Conservation (phyloP, 176 grass and related monocot species). For the Dendrocalamus sinicus region DNA sequence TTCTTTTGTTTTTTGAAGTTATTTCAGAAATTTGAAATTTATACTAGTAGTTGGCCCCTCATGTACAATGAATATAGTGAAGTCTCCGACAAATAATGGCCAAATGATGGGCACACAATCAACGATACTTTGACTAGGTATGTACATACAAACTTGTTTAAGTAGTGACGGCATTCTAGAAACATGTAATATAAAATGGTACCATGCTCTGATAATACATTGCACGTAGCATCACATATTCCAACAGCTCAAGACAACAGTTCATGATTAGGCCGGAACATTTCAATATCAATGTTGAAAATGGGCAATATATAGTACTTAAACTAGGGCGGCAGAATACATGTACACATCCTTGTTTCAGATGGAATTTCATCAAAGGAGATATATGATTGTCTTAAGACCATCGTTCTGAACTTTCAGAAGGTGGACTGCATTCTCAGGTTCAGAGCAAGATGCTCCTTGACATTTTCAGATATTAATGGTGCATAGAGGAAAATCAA, state of each 20-base stretch:
- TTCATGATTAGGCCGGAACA: neutral
- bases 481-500: neutral
- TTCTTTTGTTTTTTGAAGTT: neutral
- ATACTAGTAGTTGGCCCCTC: neutral
- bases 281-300: conserved; percentile 8
- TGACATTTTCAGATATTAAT: neutral
- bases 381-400: neutral
- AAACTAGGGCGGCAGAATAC: neutral
- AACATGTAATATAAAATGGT: neutral
- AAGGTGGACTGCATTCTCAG: neutral
- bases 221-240: conserved; percentile 16
- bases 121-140: neutral
- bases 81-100: neutral
- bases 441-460: neutral
- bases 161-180: neutral
- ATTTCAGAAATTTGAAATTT: neutral
- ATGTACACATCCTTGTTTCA: neutral
- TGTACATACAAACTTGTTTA: neutral
- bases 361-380: neutral
- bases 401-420: neutral
- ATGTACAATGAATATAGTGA: neutral
- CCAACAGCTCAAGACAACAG: neutral
- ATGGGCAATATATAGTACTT: neutral
- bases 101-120: neutral
- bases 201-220: neutral